Conservation (phyloP, 768 basidiomycete genomes). For the Epithele typhae region DNA sequence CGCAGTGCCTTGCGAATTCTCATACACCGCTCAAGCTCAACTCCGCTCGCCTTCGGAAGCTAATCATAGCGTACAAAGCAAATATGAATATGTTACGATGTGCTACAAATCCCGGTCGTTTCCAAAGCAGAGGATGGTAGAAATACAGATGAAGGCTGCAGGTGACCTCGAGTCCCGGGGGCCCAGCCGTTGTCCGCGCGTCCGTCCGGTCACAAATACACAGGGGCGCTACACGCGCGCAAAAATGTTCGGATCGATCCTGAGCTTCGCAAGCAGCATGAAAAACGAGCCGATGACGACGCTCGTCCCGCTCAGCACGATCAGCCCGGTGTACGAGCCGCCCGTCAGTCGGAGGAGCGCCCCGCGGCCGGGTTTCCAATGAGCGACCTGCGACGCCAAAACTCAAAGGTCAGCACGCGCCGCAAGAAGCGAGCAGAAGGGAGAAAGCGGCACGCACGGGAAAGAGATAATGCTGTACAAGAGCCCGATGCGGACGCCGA, state of each 20-base stretch:
- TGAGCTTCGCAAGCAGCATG: conserved; percentile 38
- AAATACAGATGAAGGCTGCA: too few relatives aligned
- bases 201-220: neutral
- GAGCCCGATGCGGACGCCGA: conserved; percentile 60
- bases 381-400: conserved; percentile 42
- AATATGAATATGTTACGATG: conserved; percentile 1
- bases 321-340: conserved; percentile 47
- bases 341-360: conserved; percentile 42
- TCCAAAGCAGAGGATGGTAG: too few relatives aligned
- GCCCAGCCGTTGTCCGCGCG: neutral
- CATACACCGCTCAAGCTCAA: too few relatives aligned
- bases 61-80: neutral
- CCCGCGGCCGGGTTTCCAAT: conserved; percentile 64
- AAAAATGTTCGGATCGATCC: conserved; percentile 9
- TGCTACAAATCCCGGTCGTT: neutral
- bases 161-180: too few relatives aligned
- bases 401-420: neutral
- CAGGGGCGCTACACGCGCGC: conserved; percentile 12
- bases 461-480: conserved; percentile 62
- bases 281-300: conserved; percentile 56
- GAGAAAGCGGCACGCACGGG: conserved; percentile 46
- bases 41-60: too few relatives aligned
- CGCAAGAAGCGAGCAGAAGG: neutral
- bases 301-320: conserved; percentile 55
- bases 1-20: too few relatives aligned